These are phyloP conservation scores for Thraustochytrium sp. DNA, from an alignment of 352 stramenopile species.

Conservation along the genomic window DNA sequence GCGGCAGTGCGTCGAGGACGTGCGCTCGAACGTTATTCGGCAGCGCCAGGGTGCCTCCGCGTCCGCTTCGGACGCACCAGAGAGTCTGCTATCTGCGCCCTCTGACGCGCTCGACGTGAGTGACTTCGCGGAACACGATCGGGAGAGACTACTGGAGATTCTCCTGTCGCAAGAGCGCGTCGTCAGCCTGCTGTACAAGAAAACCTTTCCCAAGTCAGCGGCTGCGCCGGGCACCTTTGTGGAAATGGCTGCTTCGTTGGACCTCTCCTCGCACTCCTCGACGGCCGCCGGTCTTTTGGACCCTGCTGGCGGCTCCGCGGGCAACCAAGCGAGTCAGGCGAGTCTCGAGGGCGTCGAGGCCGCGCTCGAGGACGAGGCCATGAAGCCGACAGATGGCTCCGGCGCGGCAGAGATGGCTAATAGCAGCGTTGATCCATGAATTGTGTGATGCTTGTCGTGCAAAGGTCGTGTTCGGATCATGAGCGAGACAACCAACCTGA, in stretches of 20 bases:
- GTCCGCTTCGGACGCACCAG: not conserved
- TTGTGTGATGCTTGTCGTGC: too few relatives aligned
- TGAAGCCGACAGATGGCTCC: too few relatives aligned
- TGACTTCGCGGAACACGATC: not conserved
- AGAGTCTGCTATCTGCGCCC: not conserved
- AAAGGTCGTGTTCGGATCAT: too few relatives aligned
- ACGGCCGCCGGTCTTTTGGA: not conserved
- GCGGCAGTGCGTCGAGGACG: conserved; percentile 70
- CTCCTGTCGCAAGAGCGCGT: conserved; percentile 31
- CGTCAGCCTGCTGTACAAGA: conserved; percentile 11
- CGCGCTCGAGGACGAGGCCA: too few relatives aligned
- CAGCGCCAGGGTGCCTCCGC: not conserved
- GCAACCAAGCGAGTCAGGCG: not conserved
- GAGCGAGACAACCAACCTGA: too few relatives aligned
- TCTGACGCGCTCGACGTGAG: not conserved
- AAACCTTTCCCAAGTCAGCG: conserved; percentile 22
- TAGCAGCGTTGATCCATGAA: too few relatives aligned
- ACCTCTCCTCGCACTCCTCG: not conserved
- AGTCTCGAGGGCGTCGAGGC: too few relatives aligned
- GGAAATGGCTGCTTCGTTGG: not conserved
- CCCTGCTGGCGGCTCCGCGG: not conserved
- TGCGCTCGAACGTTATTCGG: conserved; percentile 46
- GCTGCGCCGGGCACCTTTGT: not conserved
- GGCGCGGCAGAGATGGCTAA: too few relatives aligned
- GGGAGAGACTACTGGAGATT: conserved; percentile 16